These are phyloP conservation scores for Bullera alba DNA, from an alignment of 768 basidiomycete species.

Conservation along the genomic window DNA sequence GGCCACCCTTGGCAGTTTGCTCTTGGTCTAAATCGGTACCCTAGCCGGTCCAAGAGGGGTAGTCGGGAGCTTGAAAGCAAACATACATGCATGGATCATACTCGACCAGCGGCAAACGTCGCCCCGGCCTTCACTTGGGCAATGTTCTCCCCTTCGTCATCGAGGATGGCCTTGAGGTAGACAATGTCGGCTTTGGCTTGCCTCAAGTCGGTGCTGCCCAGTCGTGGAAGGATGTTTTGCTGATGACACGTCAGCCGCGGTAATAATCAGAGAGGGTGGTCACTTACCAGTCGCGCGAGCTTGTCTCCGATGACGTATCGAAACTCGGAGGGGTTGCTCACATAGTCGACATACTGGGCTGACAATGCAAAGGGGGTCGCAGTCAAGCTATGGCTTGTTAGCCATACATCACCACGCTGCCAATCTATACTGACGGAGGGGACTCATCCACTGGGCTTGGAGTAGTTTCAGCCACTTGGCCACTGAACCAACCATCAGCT, in stretches of 20 bases:
- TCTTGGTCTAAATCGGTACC: conserved; percentile 35
- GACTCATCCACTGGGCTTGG: too few relatives aligned
- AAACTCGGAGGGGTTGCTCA: conserved; percentile 5
- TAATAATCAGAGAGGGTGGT: not conserved
- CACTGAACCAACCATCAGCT: too few relatives aligned
- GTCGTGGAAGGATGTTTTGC: conserved; percentile 14
- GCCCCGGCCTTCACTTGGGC: conserved; percentile 11
- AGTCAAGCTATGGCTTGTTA: not conserved
- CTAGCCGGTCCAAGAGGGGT: too few relatives aligned
- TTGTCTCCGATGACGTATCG: conserved; percentile 7
- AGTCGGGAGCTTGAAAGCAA: too few relatives aligned
- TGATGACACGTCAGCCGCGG: not conserved
- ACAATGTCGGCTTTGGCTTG: conserved; percentile 24
- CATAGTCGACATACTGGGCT: conserved; percentile 10
- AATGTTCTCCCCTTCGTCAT: conserved; percentile 3
- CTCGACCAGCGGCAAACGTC: too few relatives aligned
- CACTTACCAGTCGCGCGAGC: conserved; percentile 16
- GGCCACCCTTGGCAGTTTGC: conserved; percentile 60
- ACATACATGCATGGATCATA: too few relatives aligned
- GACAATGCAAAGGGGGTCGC: conserved; percentile 10
- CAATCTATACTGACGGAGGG: too few relatives aligned
- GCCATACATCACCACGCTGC: not conserved
- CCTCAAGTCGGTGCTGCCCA: conserved; percentile 6
- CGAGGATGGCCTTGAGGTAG: conserved; percentile 13
- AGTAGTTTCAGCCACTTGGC: too few relatives aligned